Evolutionary conservation across 176 grass and related monocot genomes (phyloP), one percentile per base, ranked within the genome.

Genomic region (Oryza coarctata): DNA sequence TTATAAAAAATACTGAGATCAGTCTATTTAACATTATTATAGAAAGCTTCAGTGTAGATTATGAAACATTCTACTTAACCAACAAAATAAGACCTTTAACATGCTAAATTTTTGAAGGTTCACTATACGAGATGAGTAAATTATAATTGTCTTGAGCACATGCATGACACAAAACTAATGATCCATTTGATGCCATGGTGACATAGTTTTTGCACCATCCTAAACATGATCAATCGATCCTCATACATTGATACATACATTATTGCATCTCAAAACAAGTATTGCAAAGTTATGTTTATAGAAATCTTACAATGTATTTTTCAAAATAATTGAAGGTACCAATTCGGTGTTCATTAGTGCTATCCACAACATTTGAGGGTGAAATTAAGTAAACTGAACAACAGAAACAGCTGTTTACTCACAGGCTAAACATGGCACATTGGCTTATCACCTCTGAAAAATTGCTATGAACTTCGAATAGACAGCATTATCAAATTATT

Each of bases 401-500:
- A 39, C 52, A 60, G 12, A 25, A n/a, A 63, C 14, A 9, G 32
- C 22, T 25, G 22, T 55, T 35, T 28, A 31, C 38, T 84, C 15
- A 40, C 52, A 65, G 35, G 30, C 41, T 74, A 66, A 83, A 36
- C 45, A 76, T 34, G 18, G 9, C 36, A 12, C 0, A 66, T 18
- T 47, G 27, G 20, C 64, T 68, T 32, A 78, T 25, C 12, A 17
- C 25, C 14, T 50, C 47, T 50, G 0, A 20, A 71, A 34, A 70
- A 78, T 61, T 33, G 27, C 9, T 30, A 63, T 13, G 12, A 49
- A 14, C 27, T 43, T 71, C 1, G 7, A 68, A 44, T 71, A 64
- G 77, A 87, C 71, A 82, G 12, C 3, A 27, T 70, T 82, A 47
- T 0, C 75, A 47, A 27, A 31, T 79, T 81, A 26, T 41, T 18